Evolutionary conservation across 495 filamentous ascomycete species (phyloP).

Genomic region (Aspergillus wentii): DNA sequence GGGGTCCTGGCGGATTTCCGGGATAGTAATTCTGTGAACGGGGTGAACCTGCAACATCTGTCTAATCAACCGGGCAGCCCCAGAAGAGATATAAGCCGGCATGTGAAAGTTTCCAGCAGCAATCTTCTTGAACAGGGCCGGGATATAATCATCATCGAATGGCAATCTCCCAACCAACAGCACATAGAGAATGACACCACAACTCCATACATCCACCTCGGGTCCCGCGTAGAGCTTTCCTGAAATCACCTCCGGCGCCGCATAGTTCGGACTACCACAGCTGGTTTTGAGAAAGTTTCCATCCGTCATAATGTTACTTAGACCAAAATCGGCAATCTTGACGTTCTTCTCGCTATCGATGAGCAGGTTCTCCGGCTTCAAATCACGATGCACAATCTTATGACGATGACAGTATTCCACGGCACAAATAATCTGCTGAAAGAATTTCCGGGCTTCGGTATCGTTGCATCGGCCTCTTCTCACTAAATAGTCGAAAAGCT

Average conservation of each 20-base stretch:
- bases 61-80: conserved; percentile 79
- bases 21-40: conserved; percentile 85
- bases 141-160: conserved; percentile 96
- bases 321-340: conserved; percentile 97
- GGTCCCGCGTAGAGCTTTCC: conserved; percentile 97
- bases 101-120: conserved; percentile 85
- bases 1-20: conserved; percentile 87
- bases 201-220: conserved; percentile 99
- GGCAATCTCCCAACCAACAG: conserved; percentile 85
- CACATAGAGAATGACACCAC: conserved; percentile 96
- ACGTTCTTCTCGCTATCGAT: conserved; percentile 93
- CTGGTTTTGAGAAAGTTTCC: conserved; percentile 98
- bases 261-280: conserved; percentile 97
- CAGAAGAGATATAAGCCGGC: conserved; percentile 79
- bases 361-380: conserved; percentile 95
- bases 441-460: conserved; percentile 87
- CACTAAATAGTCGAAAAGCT: conserved; percentile 97
- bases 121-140: conserved; percentile 81
- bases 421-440: conserved; percentile 98
- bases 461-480: conserved; percentile 84
- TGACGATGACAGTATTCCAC: conserved; percentile 99
- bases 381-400: conserved; percentile 95
- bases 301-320: conserved; percentile 99
- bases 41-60: conserved; percentile 95
- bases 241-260: conserved; percentile 94